A percentile compares a stretch with the other conserved stretches of the same genome.
Conservation (phyloP, 2,329 filamentous ascomycete genomes). For the Nigrospora osmanthi region DNA sequence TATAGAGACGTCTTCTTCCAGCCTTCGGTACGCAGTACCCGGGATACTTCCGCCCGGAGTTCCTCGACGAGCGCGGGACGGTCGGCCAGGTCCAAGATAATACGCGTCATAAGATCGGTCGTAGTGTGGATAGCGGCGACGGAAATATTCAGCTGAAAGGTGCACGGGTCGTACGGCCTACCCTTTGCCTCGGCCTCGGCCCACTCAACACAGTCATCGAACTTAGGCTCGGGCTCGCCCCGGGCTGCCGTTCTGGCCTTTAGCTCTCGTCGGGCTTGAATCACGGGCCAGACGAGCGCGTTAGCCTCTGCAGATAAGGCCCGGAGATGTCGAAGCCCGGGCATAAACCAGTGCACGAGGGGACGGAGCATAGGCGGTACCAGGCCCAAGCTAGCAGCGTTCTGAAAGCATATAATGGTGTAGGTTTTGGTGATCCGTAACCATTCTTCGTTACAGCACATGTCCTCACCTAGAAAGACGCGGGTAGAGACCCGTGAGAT, state of each 20-base stretch:
- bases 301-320: neutral
- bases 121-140: slow-evolving; percentile 47
- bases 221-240: neutral
- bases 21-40: slow-evolving; percentile 24
- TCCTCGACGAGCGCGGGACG: slow-evolving; percentile 38
- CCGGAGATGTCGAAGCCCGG: neutral
- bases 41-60: slow-evolving; percentile 41
- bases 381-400: neutral
- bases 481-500: neutral
- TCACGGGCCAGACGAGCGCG: neutral
- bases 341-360: neutral
- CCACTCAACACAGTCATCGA: neutral
- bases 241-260: neutral
- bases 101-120: slow-evolving; percentile 32
- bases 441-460: neutral
- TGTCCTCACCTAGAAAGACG: neutral
- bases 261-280: neutral
- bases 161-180: neutral
- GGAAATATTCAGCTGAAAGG: slow-evolving; percentile 30
- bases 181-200: neutral
- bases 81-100: slow-evolving; percentile 44
- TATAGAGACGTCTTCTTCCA: slow-evolving; percentile 9
- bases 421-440: neutral
- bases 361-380: neutral
- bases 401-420: neutral